These are phyloP conservation scores for Parastagonospora nodorum DNA, from an alignment of 2,329 filamentous ascomycete species.

Conservation along the genomic window DNA sequence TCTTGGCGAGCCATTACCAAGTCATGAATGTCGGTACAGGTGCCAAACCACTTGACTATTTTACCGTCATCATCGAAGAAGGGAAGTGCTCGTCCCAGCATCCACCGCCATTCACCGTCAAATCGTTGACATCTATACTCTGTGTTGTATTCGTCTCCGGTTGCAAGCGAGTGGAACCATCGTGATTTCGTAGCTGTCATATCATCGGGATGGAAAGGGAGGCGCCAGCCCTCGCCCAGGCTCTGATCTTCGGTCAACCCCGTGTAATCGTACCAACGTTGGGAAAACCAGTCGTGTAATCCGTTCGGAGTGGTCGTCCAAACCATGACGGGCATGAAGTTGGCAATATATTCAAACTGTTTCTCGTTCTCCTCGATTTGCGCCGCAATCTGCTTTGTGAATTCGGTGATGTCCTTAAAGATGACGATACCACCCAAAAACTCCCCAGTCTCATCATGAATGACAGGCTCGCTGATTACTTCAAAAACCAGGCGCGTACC, in stretches of 20 bases:
- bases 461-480: slow-evolving; percentile 68
- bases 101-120: slow-evolving; percentile 77
- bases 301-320: slow-evolving; percentile 75
- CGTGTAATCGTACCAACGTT: slow-evolving; percentile 80
- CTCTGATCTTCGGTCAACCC: slow-evolving; percentile 66
- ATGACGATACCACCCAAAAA: slow-evolving; percentile 75
- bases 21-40: slow-evolving; percentile 80
- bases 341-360: slow-evolving; percentile 76
- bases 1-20: slow-evolving; percentile 70
- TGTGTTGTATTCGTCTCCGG: slow-evolving; percentile 67
- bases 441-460: slow-evolving; percentile 69
- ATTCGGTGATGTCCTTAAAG: slow-evolving; percentile 73
- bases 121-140: slow-evolving; percentile 73
- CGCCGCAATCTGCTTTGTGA: slow-evolving; percentile 70
- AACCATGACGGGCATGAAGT: slow-evolving; percentile 63
- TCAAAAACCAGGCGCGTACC: slow-evolving; percentile 66
- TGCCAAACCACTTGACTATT: slow-evolving; percentile 81
- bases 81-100: slow-evolving; percentile 73
- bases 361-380: slow-evolving; percentile 74
- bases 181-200: slow-evolving; percentile 58
- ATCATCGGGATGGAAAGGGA: slow-evolving; percentile 73
- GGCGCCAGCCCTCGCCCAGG: slow-evolving; percentile 65
- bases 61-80: slow-evolving; percentile 68
- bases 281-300: slow-evolving; percentile 73
- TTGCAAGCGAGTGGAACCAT: slow-evolving; percentile 68